phyloP scores from a whole-genome alignment of 2,329 filamentous ascomycete species.

The Tympanopsis confertula region DNA sequence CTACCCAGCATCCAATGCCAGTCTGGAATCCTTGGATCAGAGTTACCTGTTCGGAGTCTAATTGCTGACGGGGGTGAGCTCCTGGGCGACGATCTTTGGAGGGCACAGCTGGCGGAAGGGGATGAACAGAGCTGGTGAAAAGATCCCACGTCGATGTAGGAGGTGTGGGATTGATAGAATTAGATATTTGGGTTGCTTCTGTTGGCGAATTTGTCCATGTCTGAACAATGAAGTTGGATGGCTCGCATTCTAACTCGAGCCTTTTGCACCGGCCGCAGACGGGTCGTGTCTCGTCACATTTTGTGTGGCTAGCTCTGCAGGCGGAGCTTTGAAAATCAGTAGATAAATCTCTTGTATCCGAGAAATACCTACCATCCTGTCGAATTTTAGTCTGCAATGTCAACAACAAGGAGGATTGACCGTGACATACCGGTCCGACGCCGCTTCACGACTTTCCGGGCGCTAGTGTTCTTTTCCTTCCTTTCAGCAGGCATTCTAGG shows the following conservation, averaged over 20 bases:
- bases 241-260: conserved; percentile 8
- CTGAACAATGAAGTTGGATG: conserved; percentile 6
- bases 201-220: neutral
- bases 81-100: too few relatives aligned
- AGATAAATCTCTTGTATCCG: neutral
- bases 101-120: neutral
- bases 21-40: conserved; percentile 16
- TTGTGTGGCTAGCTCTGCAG: conserved; percentile 17
- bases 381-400: too few relatives aligned
- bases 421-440: too few relatives aligned
- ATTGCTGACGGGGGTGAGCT: conserved; percentile 1
- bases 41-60: conserved; percentile 14
- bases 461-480: too few relatives aligned
- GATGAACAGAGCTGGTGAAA: neutral
- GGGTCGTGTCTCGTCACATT: conserved; percentile 19
- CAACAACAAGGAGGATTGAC: too few relatives aligned
- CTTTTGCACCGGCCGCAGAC: conserved; percentile 8
- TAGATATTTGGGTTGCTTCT: neutral
- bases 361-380: neutral
- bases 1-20: conserved; percentile 19
- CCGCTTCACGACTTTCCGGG: neutral
- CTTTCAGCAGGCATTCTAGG: too few relatives aligned
- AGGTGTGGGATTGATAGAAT: neutral
- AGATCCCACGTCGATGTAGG: neutral
- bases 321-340: conserved; percentile 12